Conservation (phyloP, 2,329 filamentous ascomycete species). For the Zasmidium citrigriseum region DNA sequence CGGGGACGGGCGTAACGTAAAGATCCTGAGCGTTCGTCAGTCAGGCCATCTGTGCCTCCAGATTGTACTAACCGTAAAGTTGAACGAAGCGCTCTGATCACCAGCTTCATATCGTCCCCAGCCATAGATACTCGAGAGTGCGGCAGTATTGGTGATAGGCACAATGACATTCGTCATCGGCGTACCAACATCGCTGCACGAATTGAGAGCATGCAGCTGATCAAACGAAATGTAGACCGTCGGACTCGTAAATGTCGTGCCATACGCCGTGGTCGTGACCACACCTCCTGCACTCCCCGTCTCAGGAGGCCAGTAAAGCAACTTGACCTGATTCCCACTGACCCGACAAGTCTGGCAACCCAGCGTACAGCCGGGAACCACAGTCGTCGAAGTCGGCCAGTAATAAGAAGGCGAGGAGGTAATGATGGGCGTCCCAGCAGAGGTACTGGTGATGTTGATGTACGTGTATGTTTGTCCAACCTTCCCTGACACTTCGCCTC, state of each 20-base stretch:
- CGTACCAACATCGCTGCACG: slow-evolving; percentile 17
- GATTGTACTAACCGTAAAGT: slow-evolving; percentile 7
- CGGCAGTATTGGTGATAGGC: slow-evolving; percentile 15
- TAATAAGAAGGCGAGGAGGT: slow-evolving; percentile 4
- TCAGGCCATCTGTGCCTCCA: not conserved
- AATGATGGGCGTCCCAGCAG: not conserved
- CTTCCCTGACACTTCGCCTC: not conserved
- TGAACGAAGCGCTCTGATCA: slow-evolving; percentile 12
- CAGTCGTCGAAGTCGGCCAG: slow-evolving; percentile 14
- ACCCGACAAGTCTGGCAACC: slow-evolving; percentile 22
- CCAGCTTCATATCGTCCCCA: slow-evolving; percentile 1
- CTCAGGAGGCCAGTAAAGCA: slow-evolving; percentile 22
- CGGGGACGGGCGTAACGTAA: slow-evolving; percentile 15
- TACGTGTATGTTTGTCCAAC: not conserved
- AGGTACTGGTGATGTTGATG: not conserved
- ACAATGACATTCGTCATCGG: slow-evolving; percentile 21
- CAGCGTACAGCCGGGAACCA: slow-evolving; percentile 20
- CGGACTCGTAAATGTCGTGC: slow-evolving; percentile 22
- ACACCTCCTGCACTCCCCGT: slow-evolving; percentile 9
- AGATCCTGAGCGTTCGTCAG: slow-evolving; percentile 8
- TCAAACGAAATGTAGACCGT: slow-evolving; percentile 28
- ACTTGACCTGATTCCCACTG: slow-evolving; percentile 19
- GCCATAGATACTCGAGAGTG: slow-evolving; percentile 17
- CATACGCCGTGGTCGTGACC: slow-evolving; percentile 11
- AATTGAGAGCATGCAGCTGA: slow-evolving; percentile 20